These are phyloP conservation scores for Trametes meyenii DNA, from an alignment of 768 basidiomycete genomes.

Conservation along the genomic window DNA sequence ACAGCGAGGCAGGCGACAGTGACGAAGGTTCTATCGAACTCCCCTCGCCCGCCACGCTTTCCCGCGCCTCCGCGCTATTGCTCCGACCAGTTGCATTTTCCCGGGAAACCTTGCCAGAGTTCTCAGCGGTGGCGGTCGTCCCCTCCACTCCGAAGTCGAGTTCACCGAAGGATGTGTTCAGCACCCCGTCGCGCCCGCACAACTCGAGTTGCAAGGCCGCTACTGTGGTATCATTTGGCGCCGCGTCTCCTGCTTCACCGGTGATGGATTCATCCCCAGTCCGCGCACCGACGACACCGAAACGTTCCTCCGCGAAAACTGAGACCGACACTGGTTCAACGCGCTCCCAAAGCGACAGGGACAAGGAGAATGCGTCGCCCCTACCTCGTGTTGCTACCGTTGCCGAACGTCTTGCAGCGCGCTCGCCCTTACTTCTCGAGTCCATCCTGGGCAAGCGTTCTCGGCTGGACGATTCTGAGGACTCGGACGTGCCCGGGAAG, in stretches of 20 bases:
- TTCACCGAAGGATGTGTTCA: background rate
- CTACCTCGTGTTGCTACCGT: constrained; percentile 39
- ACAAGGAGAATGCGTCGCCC: constrained; percentile 69
- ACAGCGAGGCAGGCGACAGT: constrained; percentile 8
- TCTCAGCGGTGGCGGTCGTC: background rate
- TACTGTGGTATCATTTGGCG: background rate
- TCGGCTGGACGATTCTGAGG: constrained; percentile 37
- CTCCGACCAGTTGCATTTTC: background rate
- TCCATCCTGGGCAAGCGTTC: constrained; percentile 42
- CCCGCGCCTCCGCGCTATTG: background rate
- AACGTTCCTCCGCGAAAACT: constrained; percentile 24
- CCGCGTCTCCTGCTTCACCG: background rate
- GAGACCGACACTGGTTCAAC: constrained; percentile 18
- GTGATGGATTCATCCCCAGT: constrained; percentile 5
- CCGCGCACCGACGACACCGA: constrained; percentile 22
- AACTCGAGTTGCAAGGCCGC: background rate
- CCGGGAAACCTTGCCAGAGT: background rate
- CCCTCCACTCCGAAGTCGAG: constrained; percentile 22
- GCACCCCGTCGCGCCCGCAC: constrained; percentile 3
- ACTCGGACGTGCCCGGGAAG: constrained; percentile 12
- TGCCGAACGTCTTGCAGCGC: constrained; percentile 48
- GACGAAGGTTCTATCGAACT: constrained; percentile 17
- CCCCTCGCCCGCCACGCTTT: constrained; percentile 12
- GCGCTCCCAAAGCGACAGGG: constrained; percentile 33
- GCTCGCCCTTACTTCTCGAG: constrained; percentile 47